Evolutionary conservation across 2,329 filamentous ascomycete species (phyloP).

Genomic region (Pseudogymnoascus sp.): DNA sequence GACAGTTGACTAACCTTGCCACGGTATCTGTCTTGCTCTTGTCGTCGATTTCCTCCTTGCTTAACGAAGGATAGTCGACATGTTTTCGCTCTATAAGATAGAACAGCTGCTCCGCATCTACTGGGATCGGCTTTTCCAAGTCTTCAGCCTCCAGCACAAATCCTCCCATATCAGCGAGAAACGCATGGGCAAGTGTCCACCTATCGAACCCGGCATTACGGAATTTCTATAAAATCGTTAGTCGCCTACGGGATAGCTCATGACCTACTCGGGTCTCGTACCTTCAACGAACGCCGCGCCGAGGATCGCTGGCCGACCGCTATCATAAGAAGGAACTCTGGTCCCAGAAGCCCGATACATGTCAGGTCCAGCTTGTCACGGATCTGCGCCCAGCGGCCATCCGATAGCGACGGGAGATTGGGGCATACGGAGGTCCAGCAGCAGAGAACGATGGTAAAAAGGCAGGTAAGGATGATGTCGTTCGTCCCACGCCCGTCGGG

Average conservation of each 20-base stretch:
- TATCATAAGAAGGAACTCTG: slow-evolving; percentile 31
- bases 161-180: slow-evolving; percentile 36
- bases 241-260: not conserved
- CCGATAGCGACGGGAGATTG: slow-evolving; percentile 29
- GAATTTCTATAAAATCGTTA: slow-evolving; percentile 13
- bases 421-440: slow-evolving; percentile 34
- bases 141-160: slow-evolving; percentile 29
- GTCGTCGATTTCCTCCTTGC: slow-evolving; percentile 23
- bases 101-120: slow-evolving; percentile 30
- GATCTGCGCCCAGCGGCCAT: slow-evolving; percentile 26
- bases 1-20: slow-evolving; percentile 15
- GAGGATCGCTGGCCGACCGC: slow-evolving; percentile 31
- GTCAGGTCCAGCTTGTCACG: slow-evolving; percentile 30
- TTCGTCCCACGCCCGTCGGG: slow-evolving; percentile 33
- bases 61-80: slow-evolving; percentile 25
- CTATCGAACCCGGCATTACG: slow-evolving; percentile 10
- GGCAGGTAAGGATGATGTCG: slow-evolving; percentile 34
- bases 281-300: slow-evolving; percentile 28
- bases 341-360: slow-evolving; percentile 30
- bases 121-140: slow-evolving; percentile 26
- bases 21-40: slow-evolving; percentile 28
- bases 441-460: slow-evolving; percentile 35
- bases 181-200: slow-evolving; percentile 35
- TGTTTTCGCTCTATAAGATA: slow-evolving; percentile 26
- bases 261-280: not conserved